A percentile compares a stretch with the other conserved stretches of the same genome.
phyloP scores from a whole-genome alignment of 1,284 basidiomycete genomes.

The Tausonia pullulans region DNA sequence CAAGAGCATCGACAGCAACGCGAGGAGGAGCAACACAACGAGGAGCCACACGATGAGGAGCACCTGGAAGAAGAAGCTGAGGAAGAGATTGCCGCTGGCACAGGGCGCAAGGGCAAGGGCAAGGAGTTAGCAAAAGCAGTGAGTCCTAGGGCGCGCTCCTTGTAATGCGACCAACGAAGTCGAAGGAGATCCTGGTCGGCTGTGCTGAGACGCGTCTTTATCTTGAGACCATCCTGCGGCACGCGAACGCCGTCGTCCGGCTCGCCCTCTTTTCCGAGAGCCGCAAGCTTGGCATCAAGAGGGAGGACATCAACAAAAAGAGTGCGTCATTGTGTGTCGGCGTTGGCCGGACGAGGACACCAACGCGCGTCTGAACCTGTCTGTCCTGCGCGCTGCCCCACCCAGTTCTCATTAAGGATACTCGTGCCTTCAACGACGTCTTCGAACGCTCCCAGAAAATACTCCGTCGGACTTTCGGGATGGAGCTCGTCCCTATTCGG shows the following conservation, averaged over 20 bases:
- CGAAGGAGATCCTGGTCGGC: background rate
- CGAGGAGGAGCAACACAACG: background rate
- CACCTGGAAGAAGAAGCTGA: background rate
- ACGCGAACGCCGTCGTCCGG: conserved; percentile 8
- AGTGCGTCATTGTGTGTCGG: background rate
- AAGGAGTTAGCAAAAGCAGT: background rate
- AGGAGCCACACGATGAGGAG: background rate
- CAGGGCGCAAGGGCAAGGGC: background rate
- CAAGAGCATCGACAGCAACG: background rate
- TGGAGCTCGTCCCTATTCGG: conserved; percentile 9
- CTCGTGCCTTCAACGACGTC: conserved; percentile 1
- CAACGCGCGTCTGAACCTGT: too few species aligned
- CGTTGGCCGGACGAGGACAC: too few species aligned
- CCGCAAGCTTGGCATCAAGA: background rate
- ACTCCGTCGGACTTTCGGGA: conserved; percentile 9
- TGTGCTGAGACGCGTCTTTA: too few species aligned
- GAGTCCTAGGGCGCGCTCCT: background rate
- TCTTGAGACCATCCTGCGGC: background rate
- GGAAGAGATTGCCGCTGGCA: background rate
- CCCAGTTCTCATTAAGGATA: conserved; percentile 2
- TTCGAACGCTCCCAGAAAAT: background rate
- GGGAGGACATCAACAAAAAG: conserved; percentile 11
- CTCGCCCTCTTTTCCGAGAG: conserved; percentile 12
- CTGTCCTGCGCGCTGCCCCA: background rate
- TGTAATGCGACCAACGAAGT: too few species aligned